phyloP scores from a whole-genome alignment of 2,329 filamentous ascomycete species.

The Daldinia sp. region DNA sequence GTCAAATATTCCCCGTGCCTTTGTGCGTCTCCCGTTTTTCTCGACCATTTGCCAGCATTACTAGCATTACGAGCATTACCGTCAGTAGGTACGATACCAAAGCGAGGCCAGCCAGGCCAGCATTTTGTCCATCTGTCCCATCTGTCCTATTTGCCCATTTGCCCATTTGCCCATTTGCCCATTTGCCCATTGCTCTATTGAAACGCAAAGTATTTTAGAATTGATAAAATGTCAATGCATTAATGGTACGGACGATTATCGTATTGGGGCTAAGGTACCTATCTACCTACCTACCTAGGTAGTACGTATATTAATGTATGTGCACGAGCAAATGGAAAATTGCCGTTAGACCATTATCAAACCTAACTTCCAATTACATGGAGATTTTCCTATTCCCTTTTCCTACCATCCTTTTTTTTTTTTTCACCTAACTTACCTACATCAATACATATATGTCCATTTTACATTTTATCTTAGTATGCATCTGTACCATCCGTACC shows the following conservation, averaged over 20 bases:
- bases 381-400: not conserved
- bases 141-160: too few relatives aligned
- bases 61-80: too few relatives aligned
- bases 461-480: not conserved
- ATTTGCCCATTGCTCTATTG: slow-evolving; percentile 2
- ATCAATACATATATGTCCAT: not conserved
- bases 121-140: too few relatives aligned
- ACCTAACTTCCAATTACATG: not conserved
- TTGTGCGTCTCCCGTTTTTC: slow-evolving; percentile 11
- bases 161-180: too few relatives aligned
- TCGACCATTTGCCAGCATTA: slow-evolving; percentile 1
- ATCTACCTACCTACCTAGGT: too few relatives aligned
- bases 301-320: not conserved
- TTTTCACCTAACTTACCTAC: too few relatives aligned
- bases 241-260: too few relatives aligned
- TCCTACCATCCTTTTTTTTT: not conserved
- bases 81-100: too few relatives aligned
- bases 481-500: not conserved
- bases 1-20: slow-evolving; percentile 27
- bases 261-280: too few relatives aligned
- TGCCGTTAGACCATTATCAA: slow-evolving; percentile 5
- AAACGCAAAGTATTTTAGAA: not conserved
- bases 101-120: too few relatives aligned
- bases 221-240: not conserved
- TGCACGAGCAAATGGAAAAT: slow-evolving; percentile 6